Evolutionary conservation across 2,329 filamentous ascomycete genomes (phyloP).

Genomic region (Dactylellina parvicollis): DNA sequence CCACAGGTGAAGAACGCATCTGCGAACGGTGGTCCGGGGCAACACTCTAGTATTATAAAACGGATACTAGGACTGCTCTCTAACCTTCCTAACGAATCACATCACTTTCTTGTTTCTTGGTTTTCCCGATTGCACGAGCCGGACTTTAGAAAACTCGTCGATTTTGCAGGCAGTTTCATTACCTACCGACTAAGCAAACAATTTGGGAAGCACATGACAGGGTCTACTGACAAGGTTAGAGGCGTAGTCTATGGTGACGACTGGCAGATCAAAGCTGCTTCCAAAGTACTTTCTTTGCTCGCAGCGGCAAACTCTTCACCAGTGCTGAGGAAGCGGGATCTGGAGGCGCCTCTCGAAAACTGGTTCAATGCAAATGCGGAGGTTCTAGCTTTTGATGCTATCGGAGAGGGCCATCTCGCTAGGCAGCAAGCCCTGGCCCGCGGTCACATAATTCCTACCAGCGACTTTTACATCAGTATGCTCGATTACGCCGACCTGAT

Average conservation of each 20-base stretch:
- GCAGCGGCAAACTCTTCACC: conserved; percentile 79
- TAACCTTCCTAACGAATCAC: conserved; percentile 78
- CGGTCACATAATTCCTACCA: conserved; percentile 78
- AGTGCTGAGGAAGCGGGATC: conserved; percentile 22
- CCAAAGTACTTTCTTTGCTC: conserved; percentile 80
- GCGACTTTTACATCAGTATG: conserved; percentile 86
- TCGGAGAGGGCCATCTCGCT: conserved; percentile 30
- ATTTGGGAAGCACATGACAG: conserved; percentile 66
- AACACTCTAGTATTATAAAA: conserved; percentile 86
- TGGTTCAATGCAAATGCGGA: conserved; percentile 48
- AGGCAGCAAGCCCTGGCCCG: conserved; percentile 64
- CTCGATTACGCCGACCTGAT: conserved; percentile 87
- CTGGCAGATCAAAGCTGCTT: conserved; percentile 86
- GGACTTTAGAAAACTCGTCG: conserved; percentile 77
- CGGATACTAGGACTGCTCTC: conserved; percentile 82
- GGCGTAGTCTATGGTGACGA: conserved; percentile 78
- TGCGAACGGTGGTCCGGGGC: conserved; percentile 65
- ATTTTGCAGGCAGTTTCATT: conserved; percentile 79
- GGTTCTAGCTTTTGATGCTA: conserved; percentile 15
- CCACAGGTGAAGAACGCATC: conserved; percentile 56
- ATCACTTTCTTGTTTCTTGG: conserved; percentile 81
- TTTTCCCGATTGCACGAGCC: conserved; percentile 75
- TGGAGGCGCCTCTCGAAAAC: conserved; percentile 23
- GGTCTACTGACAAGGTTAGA: conserved; percentile 61
- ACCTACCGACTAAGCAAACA: conserved; percentile 80